Evolutionary conservation across 2,329 filamentous ascomycete genomes (phyloP), one percentile per base, ranked within the genome.

Genomic region (Pseudopithomyces maydicus): DNA sequence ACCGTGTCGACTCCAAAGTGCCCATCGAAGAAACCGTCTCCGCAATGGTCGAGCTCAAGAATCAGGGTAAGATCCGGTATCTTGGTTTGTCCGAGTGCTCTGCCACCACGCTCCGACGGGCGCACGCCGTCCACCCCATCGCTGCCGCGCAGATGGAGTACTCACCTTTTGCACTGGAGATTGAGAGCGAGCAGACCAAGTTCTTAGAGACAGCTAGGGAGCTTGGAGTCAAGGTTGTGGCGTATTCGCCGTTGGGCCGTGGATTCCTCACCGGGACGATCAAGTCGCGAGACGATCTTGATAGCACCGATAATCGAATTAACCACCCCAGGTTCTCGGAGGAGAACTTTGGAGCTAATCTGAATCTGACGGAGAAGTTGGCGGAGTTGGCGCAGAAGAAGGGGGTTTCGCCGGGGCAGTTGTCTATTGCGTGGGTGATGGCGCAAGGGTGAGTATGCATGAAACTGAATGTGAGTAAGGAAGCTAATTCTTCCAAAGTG

Each of bases 401-500:
- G 71, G 79, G 75, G 2, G 79, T 76, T 47, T 87, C 86, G 0
- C 59, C 82, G 0, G 79, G 79, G 0, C 87, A 90, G 68, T 67
- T 90, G 33, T 80, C 83, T 0, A 42, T 74, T 7, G 70, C 71
- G 8, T 74, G 70, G 68, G 22, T 73, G 33, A 8, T 67, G 50
- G 53, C 50, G 19, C 71, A 74, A 43, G 46, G 46, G 39, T 42
- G n/a, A 38, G 35, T 38, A n/a, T n/a, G 12, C n/a, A 5, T 38
- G 12, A 14, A 11, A 6, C 14, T 38, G n/a, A n/a, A 38, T 38
- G n/a, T 14, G 35, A 38, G 35, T 5, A 11, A 14, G 35, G 5
- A 4, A 14, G 5, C 12, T n/a, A 5, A 38, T 14, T n/a, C 5
- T 14, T 38, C 7, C 14, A 11, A 38, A 38, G 35, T 15, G 43